phyloP scores from a whole-genome alignment of 768 basidiomycete genomes.

The Phylloporus sp. region DNA sequence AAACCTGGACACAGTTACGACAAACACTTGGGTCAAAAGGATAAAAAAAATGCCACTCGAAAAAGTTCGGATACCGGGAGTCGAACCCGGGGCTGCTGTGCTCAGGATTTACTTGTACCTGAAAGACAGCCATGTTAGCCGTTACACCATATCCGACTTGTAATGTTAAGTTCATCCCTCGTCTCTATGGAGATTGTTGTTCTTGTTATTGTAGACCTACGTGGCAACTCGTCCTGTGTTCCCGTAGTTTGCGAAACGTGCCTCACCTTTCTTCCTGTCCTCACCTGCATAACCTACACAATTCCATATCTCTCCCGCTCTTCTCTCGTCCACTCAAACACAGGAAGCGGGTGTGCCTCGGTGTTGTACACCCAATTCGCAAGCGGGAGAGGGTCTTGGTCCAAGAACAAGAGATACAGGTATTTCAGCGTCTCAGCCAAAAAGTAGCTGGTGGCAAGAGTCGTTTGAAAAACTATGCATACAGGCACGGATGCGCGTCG shows the following conservation, averaged over 20 bases:
- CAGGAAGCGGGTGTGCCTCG: slow-evolving; percentile 72
- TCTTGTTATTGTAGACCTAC: too few species aligned
- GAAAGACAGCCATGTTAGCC: slow-evolving; percentile 37
- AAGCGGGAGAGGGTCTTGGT: slow-evolving; percentile 54
- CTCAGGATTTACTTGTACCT: slow-evolving; percentile 9
- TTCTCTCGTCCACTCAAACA: slow-evolving; percentile 57
- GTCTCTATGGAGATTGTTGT: background rate
- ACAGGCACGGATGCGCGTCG: background rate
- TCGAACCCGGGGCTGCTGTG: slow-evolving; percentile 36
- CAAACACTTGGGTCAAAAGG: background rate
- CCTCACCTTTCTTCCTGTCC: too few species aligned
- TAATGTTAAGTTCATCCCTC: background rate
- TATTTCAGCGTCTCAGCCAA: slow-evolving; percentile 67
- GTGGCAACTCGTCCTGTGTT: too few species aligned
- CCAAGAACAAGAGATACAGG: slow-evolving; percentile 63
- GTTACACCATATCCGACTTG: slow-evolving; percentile 34
- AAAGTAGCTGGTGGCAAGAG: slow-evolving; percentile 38
- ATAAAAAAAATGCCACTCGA: background rate
- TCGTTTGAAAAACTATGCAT: background rate
- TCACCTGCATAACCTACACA: too few species aligned
- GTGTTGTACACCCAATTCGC: slow-evolving; percentile 61
- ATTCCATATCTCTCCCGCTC: slow-evolving; percentile 45
- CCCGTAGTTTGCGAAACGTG: too few species aligned
- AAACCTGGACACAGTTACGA: too few species aligned
- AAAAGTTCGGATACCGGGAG: slow-evolving; percentile 34